phyloP scores from a whole-genome alignment of 192 early-diverging fungal genomes.

The Diversispora eburnea region DNA sequence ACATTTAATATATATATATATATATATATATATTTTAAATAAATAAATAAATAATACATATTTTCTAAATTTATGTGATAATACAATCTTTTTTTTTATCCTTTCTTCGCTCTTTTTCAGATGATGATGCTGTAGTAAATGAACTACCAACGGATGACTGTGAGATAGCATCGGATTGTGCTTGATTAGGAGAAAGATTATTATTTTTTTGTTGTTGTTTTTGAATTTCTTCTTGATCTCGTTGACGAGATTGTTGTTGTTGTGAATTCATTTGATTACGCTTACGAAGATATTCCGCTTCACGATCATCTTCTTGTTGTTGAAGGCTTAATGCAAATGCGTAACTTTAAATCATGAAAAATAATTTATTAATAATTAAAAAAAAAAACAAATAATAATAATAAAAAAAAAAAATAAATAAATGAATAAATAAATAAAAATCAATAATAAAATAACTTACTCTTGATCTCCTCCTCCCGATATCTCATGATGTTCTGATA shows the following conservation, averaged over 20 bases:
- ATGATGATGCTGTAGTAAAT: constrained; percentile 5
- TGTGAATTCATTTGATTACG: constrained; percentile 23
- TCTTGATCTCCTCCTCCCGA: constrained; percentile 46
- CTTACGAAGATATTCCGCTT: constrained; percentile 29
- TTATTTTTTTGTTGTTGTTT: not conserved
- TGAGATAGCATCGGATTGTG: not conserved
- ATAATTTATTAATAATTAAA: not conserved
- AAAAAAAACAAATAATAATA: no score
- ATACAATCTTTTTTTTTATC: no score
- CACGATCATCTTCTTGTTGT: constrained; percentile 42
- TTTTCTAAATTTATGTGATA: no score
- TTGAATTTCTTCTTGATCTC: not conserved
- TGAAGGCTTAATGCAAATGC: constrained; percentile 40
- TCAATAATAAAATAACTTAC: constrained; percentile 25
- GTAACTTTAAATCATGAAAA: constrained; percentile 29
- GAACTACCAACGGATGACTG: constrained; percentile 22
- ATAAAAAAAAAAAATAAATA: not conserved
- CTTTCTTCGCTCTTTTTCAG: no score
- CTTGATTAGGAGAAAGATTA: no score
- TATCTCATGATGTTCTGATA: constrained; percentile 17
- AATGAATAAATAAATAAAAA: not conserved
- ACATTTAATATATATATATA: no score
- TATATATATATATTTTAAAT: no score
- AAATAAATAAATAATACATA: no score
- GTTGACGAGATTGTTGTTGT: constrained; percentile 4